Evolutionary conservation across 345 rosid genomes (phyloP).

Genomic region (Zanthoxylum bungeanum): DNA sequence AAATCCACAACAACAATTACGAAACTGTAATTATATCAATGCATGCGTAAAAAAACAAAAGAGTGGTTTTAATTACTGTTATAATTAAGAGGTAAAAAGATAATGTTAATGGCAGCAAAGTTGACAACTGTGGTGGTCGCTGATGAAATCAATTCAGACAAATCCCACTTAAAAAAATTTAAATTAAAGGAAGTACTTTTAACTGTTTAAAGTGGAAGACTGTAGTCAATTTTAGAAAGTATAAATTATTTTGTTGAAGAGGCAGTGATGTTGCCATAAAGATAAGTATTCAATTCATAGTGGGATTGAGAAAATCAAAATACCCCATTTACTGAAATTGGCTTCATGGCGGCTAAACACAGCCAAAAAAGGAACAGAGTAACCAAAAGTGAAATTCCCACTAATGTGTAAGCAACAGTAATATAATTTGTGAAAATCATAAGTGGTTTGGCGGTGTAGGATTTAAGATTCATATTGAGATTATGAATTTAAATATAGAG

Average conservation of each 20-base stretch:
- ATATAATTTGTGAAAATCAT: no score
- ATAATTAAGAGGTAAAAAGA: background rate
- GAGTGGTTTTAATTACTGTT: no score
- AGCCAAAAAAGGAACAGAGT: background rate
- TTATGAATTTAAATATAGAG: no score
- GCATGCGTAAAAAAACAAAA: no score
- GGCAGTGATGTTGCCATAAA: background rate
- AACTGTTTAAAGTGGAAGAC: background rate
- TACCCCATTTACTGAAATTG: background rate
- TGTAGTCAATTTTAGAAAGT: background rate
- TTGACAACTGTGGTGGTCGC: background rate
- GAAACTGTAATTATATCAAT: background rate
- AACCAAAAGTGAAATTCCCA: background rate
- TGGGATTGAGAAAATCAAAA: background rate
- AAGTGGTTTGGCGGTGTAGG: no score
- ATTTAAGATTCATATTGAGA: no score
- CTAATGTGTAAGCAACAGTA: background rate
- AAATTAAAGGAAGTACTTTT: background rate
- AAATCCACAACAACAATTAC: background rate
- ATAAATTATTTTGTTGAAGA: background rate
- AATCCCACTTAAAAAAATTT: background rate
- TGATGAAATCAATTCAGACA: conserved; percentile 1
- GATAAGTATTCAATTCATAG: background rate
- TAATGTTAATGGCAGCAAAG: background rate
- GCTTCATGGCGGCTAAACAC: background rate